Evolutionary conservation across 1,139 yeast genomes (phyloP).

Genomic region (Blastobotrys indianensis): DNA sequence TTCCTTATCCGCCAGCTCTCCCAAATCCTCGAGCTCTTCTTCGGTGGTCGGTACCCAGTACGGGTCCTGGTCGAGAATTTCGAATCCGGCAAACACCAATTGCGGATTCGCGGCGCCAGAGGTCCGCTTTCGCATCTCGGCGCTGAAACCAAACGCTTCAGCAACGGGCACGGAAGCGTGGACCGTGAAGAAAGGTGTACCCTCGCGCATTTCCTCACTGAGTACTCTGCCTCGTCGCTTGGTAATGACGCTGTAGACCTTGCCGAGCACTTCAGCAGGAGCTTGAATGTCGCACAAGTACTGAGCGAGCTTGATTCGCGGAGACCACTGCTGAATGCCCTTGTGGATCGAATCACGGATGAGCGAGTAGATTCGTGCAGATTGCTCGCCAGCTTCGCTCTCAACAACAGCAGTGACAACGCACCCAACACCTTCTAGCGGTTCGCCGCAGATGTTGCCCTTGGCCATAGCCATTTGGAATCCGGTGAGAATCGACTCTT

Average conservation of each 20-base stretch:
- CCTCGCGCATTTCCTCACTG: conserved; percentile 95
- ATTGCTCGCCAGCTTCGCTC: conserved; percentile 27
- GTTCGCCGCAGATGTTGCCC: conserved; percentile 89
- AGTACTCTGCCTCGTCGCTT: conserved; percentile 78
- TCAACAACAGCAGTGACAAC: conserved; percentile 38
- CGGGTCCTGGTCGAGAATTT: conserved; percentile 84
- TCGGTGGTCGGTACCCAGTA: conserved; percentile 99
- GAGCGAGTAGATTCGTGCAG: conserved; percentile 60
- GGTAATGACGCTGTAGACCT: conserved; percentile 91
- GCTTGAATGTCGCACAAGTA: conserved; percentile 95
- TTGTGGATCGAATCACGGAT: conserved; percentile 70
- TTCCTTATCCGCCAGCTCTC: conserved; percentile 88
- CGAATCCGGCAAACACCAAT: conserved; percentile 83
- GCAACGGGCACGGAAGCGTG: conserved; percentile 85
- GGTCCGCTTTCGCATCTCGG: conserved; percentile 86
- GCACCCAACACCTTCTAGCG: conserved; percentile 73
- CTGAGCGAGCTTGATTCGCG: conserved; percentile 85
- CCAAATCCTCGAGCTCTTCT: conserved; percentile 89
- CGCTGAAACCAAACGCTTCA: conserved; percentile 95
- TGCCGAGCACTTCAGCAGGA: conserved; percentile 87
- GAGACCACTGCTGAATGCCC: conserved; percentile 72
- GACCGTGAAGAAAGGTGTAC: conserved; percentile 91
- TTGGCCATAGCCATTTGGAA: conserved; percentile 75
- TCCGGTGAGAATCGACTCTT: conserved; percentile 69
- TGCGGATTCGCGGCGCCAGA: conserved; percentile 98